Evolutionary conservation across 208 protist species (phyloP), one percentile per base, ranked within the genome.

Genomic region (Wallacemonas collosoma): DNA sequence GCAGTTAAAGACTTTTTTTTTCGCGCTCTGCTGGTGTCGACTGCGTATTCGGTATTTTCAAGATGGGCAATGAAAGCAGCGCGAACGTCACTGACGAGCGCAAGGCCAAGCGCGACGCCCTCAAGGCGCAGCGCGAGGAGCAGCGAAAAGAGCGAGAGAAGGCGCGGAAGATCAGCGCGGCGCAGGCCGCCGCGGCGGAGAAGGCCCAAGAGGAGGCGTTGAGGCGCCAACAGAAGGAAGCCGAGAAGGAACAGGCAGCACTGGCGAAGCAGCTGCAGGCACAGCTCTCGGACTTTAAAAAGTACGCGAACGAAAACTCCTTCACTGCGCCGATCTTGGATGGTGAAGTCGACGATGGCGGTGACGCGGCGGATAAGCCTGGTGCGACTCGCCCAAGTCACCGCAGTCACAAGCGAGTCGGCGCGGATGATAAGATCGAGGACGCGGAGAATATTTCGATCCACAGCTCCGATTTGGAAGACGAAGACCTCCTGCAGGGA

Each of bases 401-500:
- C 11, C 64, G 3, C n/a, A 50, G 41, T 3, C 51, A 39, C 9
- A 57, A 71, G 11, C 47, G 14, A 26, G 40, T 71, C 53, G 66
- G 47, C 51, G 51, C 17, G 11, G 73, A 79, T 48, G 76, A 76
- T 2, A 73, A n/a, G 11, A 51, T 76, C 38, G 76, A 41, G 7
- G 77, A 79, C 15, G 73, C 60, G n/a, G 60, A 65, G 60, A 48
- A 65, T 41, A 65, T 85, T 3, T 85, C 80, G 11, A 43, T 85
- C 15, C 75, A 85, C 73, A 85, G 73, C 76, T 75, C 67, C 39
- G 80, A 85, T 67, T 77, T 75, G 65, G 43, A 55, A 1, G 73
- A 85, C 50, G 80, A 77, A 55, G 75, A 81, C 41, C 64, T 85
- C 17, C 45, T 85, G 47, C 80, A 79, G 51, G 80, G 72, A 2